phyloP scores from a whole-genome alignment of 163 green algal species.

The Scenedesmus sp. region DNA sequence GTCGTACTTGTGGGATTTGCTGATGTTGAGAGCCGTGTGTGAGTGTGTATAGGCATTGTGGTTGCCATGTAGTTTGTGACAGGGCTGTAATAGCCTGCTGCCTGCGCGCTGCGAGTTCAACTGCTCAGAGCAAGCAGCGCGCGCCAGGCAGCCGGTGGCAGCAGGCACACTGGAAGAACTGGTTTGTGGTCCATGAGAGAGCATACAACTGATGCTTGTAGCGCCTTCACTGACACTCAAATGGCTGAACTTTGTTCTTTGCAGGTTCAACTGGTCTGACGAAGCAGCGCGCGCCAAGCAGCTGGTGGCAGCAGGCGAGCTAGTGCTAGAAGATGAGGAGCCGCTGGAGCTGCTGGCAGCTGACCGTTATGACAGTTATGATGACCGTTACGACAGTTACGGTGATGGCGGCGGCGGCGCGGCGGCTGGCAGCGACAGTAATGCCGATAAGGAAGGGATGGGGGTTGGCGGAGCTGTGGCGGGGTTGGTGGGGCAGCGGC shows the following conservation, averaged over 20 bases:
- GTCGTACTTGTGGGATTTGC: too few species aligned
- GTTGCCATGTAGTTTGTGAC: too few species aligned
- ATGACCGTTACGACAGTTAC: background rate
- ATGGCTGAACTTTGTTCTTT: background rate
- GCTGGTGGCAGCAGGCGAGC: conserved; percentile 66
- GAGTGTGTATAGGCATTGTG: too few species aligned
- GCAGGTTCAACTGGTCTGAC: conserved; percentile 69
- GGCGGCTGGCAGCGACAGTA: background rate
- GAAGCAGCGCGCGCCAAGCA: conserved; percentile 70
- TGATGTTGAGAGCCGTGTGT: too few species aligned
- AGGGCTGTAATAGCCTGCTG: too few species aligned
- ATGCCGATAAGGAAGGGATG: background rate
- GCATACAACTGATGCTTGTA: too few species aligned
- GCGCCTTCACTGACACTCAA: too few species aligned
- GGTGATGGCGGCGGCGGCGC: background rate
- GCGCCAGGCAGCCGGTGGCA: too few species aligned
- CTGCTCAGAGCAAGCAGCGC: too few species aligned
- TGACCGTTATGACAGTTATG: background rate
- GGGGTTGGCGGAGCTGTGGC: background rate
- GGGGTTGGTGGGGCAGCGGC: background rate
- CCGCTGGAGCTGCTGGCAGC: background rate
- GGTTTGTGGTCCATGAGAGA: too few species aligned
- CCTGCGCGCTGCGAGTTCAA: too few species aligned
- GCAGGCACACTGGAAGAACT: too few species aligned
- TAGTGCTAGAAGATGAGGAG: conserved; percentile 71